phyloP scores from a whole-genome alignment of 345 rosid genomes.

The Bretschneidera sinensis region DNA sequence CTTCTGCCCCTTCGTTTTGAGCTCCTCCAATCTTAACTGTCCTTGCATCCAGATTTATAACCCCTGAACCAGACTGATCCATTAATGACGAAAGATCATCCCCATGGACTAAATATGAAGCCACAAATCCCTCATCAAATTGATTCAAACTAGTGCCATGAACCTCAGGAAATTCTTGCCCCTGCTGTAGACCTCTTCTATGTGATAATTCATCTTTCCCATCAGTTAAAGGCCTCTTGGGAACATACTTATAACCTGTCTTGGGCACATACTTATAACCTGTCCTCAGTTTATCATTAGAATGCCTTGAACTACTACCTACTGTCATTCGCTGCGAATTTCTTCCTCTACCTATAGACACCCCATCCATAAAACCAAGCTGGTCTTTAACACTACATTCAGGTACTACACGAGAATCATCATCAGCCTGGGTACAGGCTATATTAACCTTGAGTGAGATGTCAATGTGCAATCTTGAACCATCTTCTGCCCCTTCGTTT shows the following conservation, averaged over 20 bases:
- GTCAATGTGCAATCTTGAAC: conserved; percentile 6
- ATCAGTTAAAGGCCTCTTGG: conserved; percentile 3
- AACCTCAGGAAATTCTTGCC: neutral
- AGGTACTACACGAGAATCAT: conserved; percentile 1
- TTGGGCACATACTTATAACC: no score
- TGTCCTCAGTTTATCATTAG: neutral
- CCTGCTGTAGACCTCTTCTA: neutral
- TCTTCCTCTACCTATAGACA: conserved; percentile 15
- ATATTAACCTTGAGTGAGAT: neutral
- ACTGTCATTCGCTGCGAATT: neutral
- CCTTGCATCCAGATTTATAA: neutral
- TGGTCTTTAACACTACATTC: conserved; percentile 8
- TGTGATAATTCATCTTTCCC: neutral
- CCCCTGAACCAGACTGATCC: neutral
- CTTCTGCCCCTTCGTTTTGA: neutral
- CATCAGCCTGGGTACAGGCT: conserved; percentile 10
- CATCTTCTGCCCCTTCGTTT: conserved; percentile 3
- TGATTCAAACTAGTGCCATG: neutral
- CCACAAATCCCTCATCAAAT: neutral
- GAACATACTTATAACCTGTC: conserved; percentile 5
- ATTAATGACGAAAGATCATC: no score
- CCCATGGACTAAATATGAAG: neutral
- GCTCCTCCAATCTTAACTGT: conserved; percentile 2
- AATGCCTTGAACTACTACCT: neutral
- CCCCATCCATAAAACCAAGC: conserved; percentile 10